Evolutionary conservation across 345 rosid genomes (phyloP), one percentile per base, ranked within the genome.

Genomic region (Linum tenue): DNA sequence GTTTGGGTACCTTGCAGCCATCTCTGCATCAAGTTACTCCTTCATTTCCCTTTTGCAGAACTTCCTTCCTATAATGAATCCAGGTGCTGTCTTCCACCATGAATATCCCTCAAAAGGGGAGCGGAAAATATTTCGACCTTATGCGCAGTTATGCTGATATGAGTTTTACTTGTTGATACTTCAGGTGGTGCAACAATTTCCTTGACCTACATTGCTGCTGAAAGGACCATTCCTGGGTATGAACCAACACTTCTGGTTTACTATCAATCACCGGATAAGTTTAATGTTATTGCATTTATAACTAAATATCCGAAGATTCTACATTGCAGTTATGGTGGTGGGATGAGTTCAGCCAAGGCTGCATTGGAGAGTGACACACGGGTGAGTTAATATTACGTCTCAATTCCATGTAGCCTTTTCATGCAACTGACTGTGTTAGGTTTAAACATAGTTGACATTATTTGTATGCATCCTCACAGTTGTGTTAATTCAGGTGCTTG

Each of bases 11-110:
- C 50, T 62, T 5, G 64, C 64, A 39, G 64, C 64, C 64, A 62
- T 62, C 36, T 62, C 64, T 40, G 64, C 64, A 62, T 62, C 64
- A 62, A 62, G 64, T n/a, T 62, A 62, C 64, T 62, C 64, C 2
- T 62, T 39, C 22, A 22, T 62, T 62, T 62, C 64, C 17, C 8
- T 62, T 1, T 35, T 62, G 50, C 40, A 62, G 64, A 41, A 62
- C 41, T 62, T 62, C 35, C 16, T 62, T 62, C 64, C 64, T n/a
- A 62, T 62, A 39, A 62, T 62, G 64, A 62, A 62, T n/a, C 64
- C 64, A 62, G 64, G 62, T 59, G 4, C 4, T 36, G 31, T 59
- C 3, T 17, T 5, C 9, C 9, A 37, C 39, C 5, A 16, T 35
- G 31, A 22, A 22, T 22, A 22, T 22, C 31, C 31, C 31, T 22